Base-by-base conservation (phyloP, 371 early-diverging fungal species). In the Basidiobolus meristosporus region DNA sequence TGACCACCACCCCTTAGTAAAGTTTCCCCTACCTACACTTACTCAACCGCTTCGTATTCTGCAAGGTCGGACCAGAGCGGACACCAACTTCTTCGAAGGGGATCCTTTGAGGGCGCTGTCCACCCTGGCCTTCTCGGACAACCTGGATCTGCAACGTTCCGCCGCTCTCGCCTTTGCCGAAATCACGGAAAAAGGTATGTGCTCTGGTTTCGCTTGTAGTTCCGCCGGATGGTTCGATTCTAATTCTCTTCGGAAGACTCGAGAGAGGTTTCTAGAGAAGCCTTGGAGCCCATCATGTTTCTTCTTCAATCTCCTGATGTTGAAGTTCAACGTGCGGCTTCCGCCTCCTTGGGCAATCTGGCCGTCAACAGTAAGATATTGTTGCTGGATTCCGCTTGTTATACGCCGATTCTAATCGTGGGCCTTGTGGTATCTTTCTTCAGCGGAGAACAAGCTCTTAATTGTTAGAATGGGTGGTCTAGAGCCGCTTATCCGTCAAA, bases 91-190 rank as follows among this genome's bases (percentile, higher is more conserved):
- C 45, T 88, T 85, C 51, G 77, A 85, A 42, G 89, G 88, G 3
- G 80, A 85, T 40, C 82, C 85, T 32, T 62, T 90, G 18, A 63
- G 71, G 28, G 82, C 88, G 2, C 65, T 90, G 19, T 76, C 84
- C 11, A 82, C 80, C 3, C 57, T 90, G 18, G 80, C 84, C 6
- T 83, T 73, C 59, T 84, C 86, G 14, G 79, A 81, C 42, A 81
- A 83, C 51, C 70, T 87, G 15, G 87, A 83, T 46, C 53, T 87
- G 35, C 85, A 86, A 53, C 62, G 87, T 33, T 86, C 86, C 12
- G 90, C 89, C 1, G 88, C 91, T 16, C 59, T 87, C 37, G 86
- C 87, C 1, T 90, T 89, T 63, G 88, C 85, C 31, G 90, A 90
- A 60, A 77, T 89, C 31, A 84, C 89, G 6, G 91, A 89, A 52